phyloP scores from a whole-genome alignment of 257 asterid genomes.

The Pogostemon cablin region DNA sequence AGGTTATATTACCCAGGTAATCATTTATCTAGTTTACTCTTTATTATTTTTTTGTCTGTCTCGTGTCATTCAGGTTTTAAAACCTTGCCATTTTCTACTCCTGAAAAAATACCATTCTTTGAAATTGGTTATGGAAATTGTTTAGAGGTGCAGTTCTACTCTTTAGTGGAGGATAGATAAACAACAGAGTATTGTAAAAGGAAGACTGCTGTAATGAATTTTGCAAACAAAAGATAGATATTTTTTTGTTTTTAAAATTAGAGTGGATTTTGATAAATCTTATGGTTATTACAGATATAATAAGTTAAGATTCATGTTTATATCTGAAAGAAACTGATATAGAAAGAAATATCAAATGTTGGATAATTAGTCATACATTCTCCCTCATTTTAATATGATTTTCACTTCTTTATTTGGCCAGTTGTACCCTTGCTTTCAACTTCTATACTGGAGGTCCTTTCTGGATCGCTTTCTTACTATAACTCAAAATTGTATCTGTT shows the following conservation, averaged over 20 bases:
- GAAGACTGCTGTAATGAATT: neutral
- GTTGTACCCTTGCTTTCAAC: constrained; percentile 14
- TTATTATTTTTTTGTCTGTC: constrained; percentile 21
- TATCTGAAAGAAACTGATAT: constrained; percentile 6
- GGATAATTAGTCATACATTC: neutral
- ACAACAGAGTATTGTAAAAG: constrained; percentile 15
- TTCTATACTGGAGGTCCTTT: constrained; percentile 6
- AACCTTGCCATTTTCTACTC: too few species aligned
- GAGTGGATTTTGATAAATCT: neutral
- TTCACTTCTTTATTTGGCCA: constrained; percentile 5
- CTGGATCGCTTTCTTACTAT: neutral
- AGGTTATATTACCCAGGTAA: constrained; percentile 93
- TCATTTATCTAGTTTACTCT: constrained; percentile 37
- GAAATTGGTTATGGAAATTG: constrained; percentile 5
- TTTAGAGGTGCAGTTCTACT: constrained; percentile 3
- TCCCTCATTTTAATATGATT: neutral
- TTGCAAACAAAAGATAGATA: constrained; percentile 6
- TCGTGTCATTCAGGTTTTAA: constrained; percentile 10
- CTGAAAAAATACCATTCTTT: neutral
- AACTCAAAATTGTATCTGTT: neutral
- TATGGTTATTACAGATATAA: neutral
- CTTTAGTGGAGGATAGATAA: neutral
- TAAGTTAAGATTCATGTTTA: neutral
- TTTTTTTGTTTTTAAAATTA: neutral
- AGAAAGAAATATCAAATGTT: neutral